Percentiles rank a stretch among this genome's conserved stretches.
These are phyloP conservation scores for Diospyros kaki DNA, from an alignment of 148 eudicot species.

Conservation along the genomic window DNA sequence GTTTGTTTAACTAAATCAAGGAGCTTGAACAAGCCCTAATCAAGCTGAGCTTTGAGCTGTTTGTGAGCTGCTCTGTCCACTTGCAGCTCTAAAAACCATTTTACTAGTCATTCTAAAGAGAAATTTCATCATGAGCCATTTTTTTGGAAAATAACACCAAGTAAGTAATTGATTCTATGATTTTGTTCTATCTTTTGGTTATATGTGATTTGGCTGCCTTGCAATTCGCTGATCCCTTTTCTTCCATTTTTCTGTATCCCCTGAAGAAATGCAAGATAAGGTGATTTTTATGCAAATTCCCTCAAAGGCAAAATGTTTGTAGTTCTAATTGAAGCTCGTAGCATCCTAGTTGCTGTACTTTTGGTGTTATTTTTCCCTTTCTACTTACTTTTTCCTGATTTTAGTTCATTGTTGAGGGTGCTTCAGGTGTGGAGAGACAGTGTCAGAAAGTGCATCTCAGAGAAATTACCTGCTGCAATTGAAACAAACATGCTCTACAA, in stretches of 20 bases:
- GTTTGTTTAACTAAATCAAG: too few relatives aligned
- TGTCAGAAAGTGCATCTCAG: constrained; percentile 53
- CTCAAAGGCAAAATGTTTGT: not conserved
- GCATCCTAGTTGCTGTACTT: not conserved
- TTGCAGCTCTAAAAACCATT: not conserved
- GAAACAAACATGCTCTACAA: constrained; percentile 54
- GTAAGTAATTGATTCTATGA: not conserved
- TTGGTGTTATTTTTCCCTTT: not conserved
- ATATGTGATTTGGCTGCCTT: not conserved
- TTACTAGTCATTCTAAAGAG: constrained; percentile 3
- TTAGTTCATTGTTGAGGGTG: constrained; percentile 10
- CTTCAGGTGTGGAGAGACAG: constrained; percentile 61
- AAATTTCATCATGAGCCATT: not conserved
- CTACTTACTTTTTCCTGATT: constrained; percentile 10
- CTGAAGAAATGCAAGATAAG: not conserved
- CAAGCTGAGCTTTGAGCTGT: too few relatives aligned
- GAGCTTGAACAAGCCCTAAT: too few relatives aligned
- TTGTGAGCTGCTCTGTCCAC: too few relatives aligned
- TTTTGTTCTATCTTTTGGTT: constrained; percentile 3
- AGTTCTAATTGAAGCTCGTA: not conserved
- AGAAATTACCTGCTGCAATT: constrained; percentile 55
- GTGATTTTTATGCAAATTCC: not conserved
- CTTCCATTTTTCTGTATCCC: too few relatives aligned
- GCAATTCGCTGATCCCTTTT: not conserved
- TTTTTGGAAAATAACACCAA: too few relatives aligned